Evolutionary conservation across 2,329 filamentous ascomycete species (phyloP).

Genomic region (Ciborinia camelliae): DNA sequence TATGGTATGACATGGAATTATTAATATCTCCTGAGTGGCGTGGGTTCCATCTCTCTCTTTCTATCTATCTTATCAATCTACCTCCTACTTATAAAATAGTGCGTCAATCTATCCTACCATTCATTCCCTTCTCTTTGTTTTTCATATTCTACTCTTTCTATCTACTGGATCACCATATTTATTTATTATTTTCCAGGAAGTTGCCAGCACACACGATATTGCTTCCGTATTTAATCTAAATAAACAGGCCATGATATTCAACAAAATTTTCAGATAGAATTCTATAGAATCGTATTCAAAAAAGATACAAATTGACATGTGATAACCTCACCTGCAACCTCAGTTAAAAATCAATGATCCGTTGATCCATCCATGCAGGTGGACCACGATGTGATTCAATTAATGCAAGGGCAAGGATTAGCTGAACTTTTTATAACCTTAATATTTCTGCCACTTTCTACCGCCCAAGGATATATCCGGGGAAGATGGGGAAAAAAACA

Average conservation of each 20-base stretch:
- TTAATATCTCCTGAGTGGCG: no score
- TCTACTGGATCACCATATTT: neutral
- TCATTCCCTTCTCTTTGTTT: no score
- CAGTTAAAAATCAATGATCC: neutral
- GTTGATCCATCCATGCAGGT: neutral
- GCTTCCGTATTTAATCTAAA: neutral
- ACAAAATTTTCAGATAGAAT: neutral
- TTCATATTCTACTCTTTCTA: neutral
- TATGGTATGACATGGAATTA: neutral
- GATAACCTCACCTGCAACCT: neutral
- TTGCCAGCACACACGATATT: neutral
- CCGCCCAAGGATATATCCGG: neutral
- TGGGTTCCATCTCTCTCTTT: no score
- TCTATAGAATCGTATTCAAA: neutral
- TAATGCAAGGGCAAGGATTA: slow-evolving; percentile 3
- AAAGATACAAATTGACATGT: slow-evolving; percentile 2
- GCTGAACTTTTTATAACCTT: neutral
- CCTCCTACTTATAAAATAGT: no score
- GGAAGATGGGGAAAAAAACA: neutral
- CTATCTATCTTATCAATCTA: no score
- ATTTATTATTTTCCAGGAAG: neutral
- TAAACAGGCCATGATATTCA: neutral
- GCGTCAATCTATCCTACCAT: no score
- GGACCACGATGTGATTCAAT: neutral
- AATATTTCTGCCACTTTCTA: neutral